These are phyloP conservation scores for Diospyros lotus DNA, from an alignment of 148 eudicot species.

Conservation along the genomic window DNA sequence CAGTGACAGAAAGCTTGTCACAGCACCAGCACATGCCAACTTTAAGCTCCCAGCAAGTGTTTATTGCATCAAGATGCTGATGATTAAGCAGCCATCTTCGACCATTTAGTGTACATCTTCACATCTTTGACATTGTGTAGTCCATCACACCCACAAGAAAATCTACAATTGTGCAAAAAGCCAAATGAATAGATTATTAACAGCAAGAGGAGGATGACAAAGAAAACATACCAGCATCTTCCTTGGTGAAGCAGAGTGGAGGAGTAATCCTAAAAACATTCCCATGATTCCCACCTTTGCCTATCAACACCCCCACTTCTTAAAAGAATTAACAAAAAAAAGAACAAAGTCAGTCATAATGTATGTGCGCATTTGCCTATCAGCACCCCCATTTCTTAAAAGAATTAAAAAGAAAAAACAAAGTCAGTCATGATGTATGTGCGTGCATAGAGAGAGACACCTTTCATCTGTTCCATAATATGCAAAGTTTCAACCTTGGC, in stretches of 20 bases:
- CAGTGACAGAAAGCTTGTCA: too few relatives aligned
- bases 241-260: conserved; percentile 93
- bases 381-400: conserved; percentile 80
- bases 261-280: conserved; percentile 97
- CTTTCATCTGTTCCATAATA: conserved; percentile 96
- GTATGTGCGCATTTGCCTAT: conserved; percentile 69
- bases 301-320: conserved; percentile 92
- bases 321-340: neutral
- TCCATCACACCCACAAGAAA: conserved; percentile 56
- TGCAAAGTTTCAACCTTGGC: conserved; percentile 80
- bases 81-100: too few relatives aligned
- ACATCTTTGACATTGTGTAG: conserved; percentile 46
- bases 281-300: conserved; percentile 91
- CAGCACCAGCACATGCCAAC: too few relatives aligned
- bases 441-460: conserved; percentile 26
- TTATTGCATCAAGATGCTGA: too few relatives aligned
- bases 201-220: neutral
- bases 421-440: too few relatives aligned
- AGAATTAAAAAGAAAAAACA: neutral
- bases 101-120: neutral
- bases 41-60: too few relatives aligned
- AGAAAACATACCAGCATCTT: conserved; percentile 66
- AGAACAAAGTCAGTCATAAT: too few relatives aligned
- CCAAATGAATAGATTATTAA: neutral
- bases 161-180: conserved; percentile 15